Evolutionary conservation across 768 basidiomycete genomes (phyloP), one percentile per base, ranked within the genome.

Genomic region (Strobilomyces echinocephalus): DNA sequence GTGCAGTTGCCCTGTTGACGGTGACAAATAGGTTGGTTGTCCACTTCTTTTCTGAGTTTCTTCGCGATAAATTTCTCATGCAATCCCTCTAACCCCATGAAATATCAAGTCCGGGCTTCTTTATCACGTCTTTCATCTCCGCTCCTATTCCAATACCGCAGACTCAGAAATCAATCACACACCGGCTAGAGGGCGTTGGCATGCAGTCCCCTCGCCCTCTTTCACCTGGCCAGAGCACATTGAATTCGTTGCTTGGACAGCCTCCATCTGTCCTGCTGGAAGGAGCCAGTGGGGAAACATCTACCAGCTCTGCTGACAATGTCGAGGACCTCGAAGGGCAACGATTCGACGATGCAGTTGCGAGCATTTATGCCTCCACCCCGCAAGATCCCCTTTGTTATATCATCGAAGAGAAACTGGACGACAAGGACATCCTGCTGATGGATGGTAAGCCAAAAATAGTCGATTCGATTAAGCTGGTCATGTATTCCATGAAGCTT

Each of bases 331-430:
- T 46, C 34, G 61, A 59, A 45, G 56, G 53, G 12, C 54, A 52
- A 15, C 64, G 56, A 35, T 56, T 77, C 20, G 70, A 74, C 26
- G 46, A 56, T 10, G 68, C 69, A 20, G 40, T 79, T 3, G 60
- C 60, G 42, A 63, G 49, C 18, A 62, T 79, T 16, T 79, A 72
- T 30, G 40, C 40, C 16, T 67, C 60, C 28, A 52, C 58, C 4
- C 54, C 61, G 12, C 57, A 60, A 35, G 66, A 68, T 46, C 63
- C 66, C 20, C 42, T 67, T 35, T 50, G 44, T 15, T 60, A 76
- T 41, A 79, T 88, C 26, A 63, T 83, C 57, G 72, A 78, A 44
- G 86, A 86, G 57, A 74, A 66, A 50, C 56, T 87, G 11, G 79
- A 84, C 53, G 80, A 81, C 24, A 76, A 73, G 46, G 72, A 74